Conservation (phyloP, 352 stramenopile genomes). For the Phytophthora crassamura region DNA sequence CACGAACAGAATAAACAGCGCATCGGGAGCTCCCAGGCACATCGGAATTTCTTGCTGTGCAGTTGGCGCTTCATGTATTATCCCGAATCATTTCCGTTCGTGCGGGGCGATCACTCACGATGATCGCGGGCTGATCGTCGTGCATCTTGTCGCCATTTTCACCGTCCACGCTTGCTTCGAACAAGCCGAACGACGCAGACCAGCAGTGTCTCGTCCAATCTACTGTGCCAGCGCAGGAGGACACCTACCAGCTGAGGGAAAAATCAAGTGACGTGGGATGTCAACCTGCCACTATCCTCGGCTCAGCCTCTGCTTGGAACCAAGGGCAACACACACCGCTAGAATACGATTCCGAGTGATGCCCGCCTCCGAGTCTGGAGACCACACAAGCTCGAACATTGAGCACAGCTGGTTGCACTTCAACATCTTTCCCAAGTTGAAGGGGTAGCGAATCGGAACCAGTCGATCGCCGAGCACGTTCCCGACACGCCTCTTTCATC, state of each 20-base stretch:
- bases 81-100: not conserved
- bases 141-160: no score
- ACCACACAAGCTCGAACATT: not conserved
- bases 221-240: not conserved
- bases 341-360: no score
- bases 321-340: no score
- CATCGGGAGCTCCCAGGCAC: not conserved
- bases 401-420: conserved; percentile 23
- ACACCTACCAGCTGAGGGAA: not conserved
- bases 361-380: not conserved
- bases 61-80: no score
- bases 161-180: no score
- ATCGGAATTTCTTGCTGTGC: not conserved
- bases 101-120: not conserved
- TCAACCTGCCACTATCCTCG: no score
- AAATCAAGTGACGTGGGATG: conserved; percentile 4
- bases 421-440: conserved; percentile 20
- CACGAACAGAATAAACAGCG: no score
- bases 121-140: no score
- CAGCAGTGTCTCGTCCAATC: no score
- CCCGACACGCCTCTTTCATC: conserved; percentile 1
- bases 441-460: conserved; percentile 1
- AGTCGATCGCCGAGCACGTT: not conserved
- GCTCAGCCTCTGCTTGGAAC: no score
- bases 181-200: no score